Evolutionary conservation across 2,329 filamentous ascomycete species (phyloP).

Genomic region (Cladorrhinum sp.): DNA sequence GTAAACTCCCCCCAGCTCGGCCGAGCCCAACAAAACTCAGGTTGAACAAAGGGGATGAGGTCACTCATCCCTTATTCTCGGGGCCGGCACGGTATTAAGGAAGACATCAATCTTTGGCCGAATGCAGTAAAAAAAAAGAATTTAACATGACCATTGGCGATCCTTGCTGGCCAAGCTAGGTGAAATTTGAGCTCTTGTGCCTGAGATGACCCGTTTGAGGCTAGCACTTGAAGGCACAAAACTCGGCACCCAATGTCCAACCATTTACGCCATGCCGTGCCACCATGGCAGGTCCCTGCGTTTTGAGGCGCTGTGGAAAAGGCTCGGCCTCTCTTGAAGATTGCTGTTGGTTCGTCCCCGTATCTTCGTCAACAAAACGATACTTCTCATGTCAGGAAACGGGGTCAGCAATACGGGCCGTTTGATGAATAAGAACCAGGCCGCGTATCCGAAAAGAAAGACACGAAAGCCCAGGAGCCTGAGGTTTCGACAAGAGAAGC

Average conservation of each 20-base stretch:
- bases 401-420: not conserved
- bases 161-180: not conserved
- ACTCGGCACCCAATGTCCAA: constrained; percentile 8
- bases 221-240: not conserved
- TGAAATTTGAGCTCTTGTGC: not conserved
- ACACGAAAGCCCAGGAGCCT: not conserved
- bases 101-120: too few species aligned
- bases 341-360: constrained; percentile 3
- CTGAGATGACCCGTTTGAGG: constrained; percentile 3
- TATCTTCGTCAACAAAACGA: not conserved
- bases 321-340: not conserved
- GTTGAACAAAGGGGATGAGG: not conserved
- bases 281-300: constrained; percentile 9
- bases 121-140: too few species aligned
- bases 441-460: not conserved
- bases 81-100: not conserved
- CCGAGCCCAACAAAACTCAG: not conserved
- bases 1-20: not conserved
- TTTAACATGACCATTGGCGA: not conserved
- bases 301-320: not conserved
- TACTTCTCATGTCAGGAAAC: not conserved
- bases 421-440: not conserved
- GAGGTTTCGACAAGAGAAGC: not conserved
- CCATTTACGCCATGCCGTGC: constrained; percentile 13
- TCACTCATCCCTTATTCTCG: not conserved